Evolutionary conservation across 129 eudicot species (phyloP).

Genomic region (Scalesia atractyloides): DNA sequence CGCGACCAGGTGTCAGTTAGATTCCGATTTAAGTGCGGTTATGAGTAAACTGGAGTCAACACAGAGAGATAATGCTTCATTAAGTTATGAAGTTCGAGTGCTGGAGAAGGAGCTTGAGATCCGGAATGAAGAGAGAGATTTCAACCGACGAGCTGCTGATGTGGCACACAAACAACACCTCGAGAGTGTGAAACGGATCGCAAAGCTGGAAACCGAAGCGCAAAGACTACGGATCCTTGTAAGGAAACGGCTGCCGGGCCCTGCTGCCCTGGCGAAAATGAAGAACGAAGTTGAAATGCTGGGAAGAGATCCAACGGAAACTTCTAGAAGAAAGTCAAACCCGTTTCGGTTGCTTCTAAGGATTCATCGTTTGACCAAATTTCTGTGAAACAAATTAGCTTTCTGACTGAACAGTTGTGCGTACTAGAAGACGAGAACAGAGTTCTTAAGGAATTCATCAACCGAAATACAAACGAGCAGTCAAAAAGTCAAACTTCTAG

Average conservation of each 20-base stretch:
- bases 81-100: constrained; percentile 75
- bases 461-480: constrained; percentile 44
- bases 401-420: constrained; percentile 55
- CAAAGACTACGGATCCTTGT: constrained; percentile 81
- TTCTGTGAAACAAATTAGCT: constrained; percentile 48
- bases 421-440: constrained; percentile 75
- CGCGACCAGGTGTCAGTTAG: constrained; percentile 45
- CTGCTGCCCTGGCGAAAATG: constrained; percentile 84
- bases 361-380: constrained; percentile 44
- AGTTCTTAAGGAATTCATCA: constrained; percentile 57
- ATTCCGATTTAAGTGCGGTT: constrained; percentile 54
- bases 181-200: constrained; percentile 71
- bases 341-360: constrained; percentile 39
- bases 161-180: constrained; percentile 75
- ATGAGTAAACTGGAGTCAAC: constrained; percentile 54
- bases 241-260: constrained; percentile 85
- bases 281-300: constrained; percentile 74
- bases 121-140: constrained; percentile 86
- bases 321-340: constrained; percentile 55
- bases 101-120: constrained; percentile 91
- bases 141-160: constrained; percentile 68
- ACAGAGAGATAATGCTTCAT: constrained; percentile 72
- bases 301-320: constrained; percentile 51
- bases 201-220: constrained; percentile 79
- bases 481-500: constrained; percentile 35